Conservation (phyloP, 1,284 basidiomycete genomes). For the Cryptococcus sp. region DNA sequence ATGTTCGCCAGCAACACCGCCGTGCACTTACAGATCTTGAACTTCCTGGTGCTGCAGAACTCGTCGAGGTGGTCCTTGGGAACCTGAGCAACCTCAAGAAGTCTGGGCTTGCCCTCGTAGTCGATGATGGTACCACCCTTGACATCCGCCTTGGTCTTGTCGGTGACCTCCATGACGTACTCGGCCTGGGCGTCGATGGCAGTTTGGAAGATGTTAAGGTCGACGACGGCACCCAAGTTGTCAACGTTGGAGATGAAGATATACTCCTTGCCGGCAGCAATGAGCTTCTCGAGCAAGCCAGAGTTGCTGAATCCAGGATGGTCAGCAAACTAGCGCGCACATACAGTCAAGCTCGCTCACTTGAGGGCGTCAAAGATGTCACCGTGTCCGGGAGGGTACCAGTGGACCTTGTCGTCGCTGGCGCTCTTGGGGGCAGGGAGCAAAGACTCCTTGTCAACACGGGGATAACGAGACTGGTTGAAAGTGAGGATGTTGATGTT, state of each 20-base stretch:
- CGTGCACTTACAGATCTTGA: conserved; percentile 60
- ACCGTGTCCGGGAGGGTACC: conserved; percentile 99
- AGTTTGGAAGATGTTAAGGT: conserved; percentile 64
- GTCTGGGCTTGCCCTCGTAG: conserved; percentile 89
- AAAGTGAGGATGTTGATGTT: conserved; percentile 86
- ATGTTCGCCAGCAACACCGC: background rate
- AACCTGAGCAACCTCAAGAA: conserved; percentile 98
- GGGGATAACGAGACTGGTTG: conserved; percentile 98
- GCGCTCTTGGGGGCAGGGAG: conserved; percentile 85
- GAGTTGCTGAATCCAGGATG: conserved; percentile 75
- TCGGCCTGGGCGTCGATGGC: conserved; percentile 86
- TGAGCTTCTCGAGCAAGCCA: conserved; percentile 91
- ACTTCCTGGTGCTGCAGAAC: conserved; percentile 84
- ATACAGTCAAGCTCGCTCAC: conserved; percentile 24
- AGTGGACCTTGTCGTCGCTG: conserved; percentile 89
- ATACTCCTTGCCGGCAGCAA: conserved; percentile 97
- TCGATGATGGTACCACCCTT: conserved; percentile 99
- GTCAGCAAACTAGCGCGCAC: background rate
- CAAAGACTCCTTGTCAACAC: conserved; percentile 93
- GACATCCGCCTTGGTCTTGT: conserved; percentile 99
- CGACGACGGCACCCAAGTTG: conserved; percentile 95
- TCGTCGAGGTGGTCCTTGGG: conserved; percentile 97
- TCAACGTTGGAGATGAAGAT: conserved; percentile 99
- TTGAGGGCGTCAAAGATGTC: conserved; percentile 60
- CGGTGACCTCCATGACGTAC: conserved; percentile 98